These are phyloP conservation scores for Fibroporia radiculosa DNA, from an alignment of 768 basidiomycete species.

Conservation along the genomic window DNA sequence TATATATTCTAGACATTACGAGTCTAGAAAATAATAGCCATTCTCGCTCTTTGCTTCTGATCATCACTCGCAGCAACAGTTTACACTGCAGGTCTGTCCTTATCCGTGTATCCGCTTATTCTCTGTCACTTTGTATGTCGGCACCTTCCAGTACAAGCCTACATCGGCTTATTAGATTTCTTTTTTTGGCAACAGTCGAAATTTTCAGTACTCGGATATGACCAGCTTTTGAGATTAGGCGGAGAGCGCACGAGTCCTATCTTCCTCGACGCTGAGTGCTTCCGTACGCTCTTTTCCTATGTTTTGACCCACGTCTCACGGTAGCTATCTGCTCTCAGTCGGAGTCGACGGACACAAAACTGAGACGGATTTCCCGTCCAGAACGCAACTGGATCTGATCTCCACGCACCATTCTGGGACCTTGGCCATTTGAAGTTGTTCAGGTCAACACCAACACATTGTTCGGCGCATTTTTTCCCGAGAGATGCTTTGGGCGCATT, in stretches of 20 bases:
- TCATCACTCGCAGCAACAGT: too few species aligned
- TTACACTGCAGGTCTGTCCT: conserved; percentile 17
- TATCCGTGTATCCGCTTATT: conserved; percentile 25
- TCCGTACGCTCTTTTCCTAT: conserved; percentile 25
- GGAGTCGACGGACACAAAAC: conserved; percentile 36
- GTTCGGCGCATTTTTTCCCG: conserved; percentile 45
- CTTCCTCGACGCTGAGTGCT: conserved; percentile 39
- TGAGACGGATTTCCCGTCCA: conserved; percentile 35
- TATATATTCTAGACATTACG: too few species aligned
- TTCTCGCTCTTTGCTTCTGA: too few species aligned
- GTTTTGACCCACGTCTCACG: not conserved
- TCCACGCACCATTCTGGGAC: conserved; percentile 49
- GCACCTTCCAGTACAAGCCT: not conserved
- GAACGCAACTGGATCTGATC: conserved; percentile 32
- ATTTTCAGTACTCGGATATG: conserved; percentile 20
- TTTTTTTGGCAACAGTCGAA: conserved; percentile 14
- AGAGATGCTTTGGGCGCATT: conserved; percentile 47
- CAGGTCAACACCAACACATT: conserved; percentile 39
- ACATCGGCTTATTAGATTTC: not conserved
- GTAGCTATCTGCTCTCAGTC: conserved; percentile 25
- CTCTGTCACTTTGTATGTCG: conserved; percentile 16
- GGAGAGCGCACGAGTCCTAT: conserved; percentile 28
- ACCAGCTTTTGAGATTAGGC: conserved; percentile 27
- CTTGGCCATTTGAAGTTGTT: conserved; percentile 59
- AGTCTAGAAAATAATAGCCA: too few species aligned